Conservation (phyloP, 2,329 filamentous ascomycete genomes). For the Phaeoacremonium minimum region DNA sequence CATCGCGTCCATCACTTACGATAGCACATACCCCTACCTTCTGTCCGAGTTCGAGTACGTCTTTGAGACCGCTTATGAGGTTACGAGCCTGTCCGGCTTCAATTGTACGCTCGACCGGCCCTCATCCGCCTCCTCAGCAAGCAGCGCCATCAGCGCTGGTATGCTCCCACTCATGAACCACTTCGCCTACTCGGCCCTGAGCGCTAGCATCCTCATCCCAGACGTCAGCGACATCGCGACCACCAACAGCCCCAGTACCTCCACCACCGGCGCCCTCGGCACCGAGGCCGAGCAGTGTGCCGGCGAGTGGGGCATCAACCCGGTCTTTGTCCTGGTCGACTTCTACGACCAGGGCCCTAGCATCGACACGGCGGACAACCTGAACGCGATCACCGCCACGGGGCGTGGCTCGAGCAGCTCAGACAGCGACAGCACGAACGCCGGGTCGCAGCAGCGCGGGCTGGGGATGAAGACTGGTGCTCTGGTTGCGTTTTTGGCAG, state of each 20-base stretch:
- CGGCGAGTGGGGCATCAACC: slow-evolving; percentile 54
- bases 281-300: slow-evolving; percentile 50
- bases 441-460: slow-evolving; percentile 5
- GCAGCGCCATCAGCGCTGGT: slow-evolving; percentile 50
- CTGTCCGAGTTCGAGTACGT: slow-evolving; percentile 61
- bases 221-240: slow-evolving; percentile 54
- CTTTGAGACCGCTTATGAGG: slow-evolving; percentile 70
- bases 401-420: slow-evolving; percentile 13
- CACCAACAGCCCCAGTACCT: slow-evolving; percentile 61
- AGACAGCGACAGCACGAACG: slow-evolving; percentile 9
- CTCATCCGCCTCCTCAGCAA: slow-evolving; percentile 37
- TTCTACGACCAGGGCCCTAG: slow-evolving; percentile 72
- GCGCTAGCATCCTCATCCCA: slow-evolving; percentile 55
- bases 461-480: slow-evolving; percentile 24
- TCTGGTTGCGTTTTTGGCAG: slow-evolving; percentile 37
- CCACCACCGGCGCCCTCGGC: slow-evolving; percentile 47
- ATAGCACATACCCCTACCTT: slow-evolving; percentile 47
- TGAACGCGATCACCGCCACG: slow-evolving; percentile 50
- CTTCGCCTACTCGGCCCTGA: slow-evolving; percentile 61
- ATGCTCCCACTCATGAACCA: slow-evolving; percentile 76
- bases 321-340: slow-evolving; percentile 75
- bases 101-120: slow-evolving; percentile 70
- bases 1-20: slow-evolving; percentile 47
- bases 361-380: slow-evolving; percentile 61
- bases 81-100: slow-evolving; percentile 59